phyloP scores from a whole-genome alignment of 169 alveolate species.

The Plasmodium sp. region DNA sequence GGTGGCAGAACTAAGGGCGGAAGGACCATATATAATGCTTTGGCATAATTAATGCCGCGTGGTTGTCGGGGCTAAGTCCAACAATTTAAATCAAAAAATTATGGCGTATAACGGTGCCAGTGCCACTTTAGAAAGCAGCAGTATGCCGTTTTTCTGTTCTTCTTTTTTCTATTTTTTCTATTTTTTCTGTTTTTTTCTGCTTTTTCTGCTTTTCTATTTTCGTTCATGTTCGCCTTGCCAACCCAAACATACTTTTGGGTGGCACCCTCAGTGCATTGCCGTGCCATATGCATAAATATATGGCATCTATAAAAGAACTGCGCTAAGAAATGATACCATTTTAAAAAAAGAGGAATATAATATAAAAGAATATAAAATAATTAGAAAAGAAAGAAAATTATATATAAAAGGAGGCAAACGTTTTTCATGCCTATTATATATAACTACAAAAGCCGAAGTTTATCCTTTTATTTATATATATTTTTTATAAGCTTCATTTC shows the following conservation, averaged over 20 bases:
- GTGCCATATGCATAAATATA: neutral
- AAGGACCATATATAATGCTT: neutral
- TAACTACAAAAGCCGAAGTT: neutral
- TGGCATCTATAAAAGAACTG: neutral
- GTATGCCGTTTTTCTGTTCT: neutral
- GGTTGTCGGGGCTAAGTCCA: neutral
- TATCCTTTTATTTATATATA: neutral
- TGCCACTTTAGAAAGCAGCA: neutral
- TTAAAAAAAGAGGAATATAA: neutral
- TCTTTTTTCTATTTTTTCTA: no score
- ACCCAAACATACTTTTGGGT: neutral
- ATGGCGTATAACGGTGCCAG: neutral
- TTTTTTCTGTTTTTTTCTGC: no score
- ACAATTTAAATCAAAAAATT: neutral
- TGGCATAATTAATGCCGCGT: neutral
- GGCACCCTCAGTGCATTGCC: neutral
- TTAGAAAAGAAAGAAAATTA: neutral
- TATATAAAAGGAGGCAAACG: neutral
- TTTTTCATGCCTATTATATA: neutral
- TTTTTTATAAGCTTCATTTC: neutral
- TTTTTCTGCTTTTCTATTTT: neutral
- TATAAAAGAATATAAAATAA: neutral
- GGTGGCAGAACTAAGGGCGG: neutral
- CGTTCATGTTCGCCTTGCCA: neutral
- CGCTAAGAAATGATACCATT: neutral